phyloP scores from a whole-genome alignment of 2,329 filamentous ascomycete species.

The Pseudofabraea citricarpa region DNA sequence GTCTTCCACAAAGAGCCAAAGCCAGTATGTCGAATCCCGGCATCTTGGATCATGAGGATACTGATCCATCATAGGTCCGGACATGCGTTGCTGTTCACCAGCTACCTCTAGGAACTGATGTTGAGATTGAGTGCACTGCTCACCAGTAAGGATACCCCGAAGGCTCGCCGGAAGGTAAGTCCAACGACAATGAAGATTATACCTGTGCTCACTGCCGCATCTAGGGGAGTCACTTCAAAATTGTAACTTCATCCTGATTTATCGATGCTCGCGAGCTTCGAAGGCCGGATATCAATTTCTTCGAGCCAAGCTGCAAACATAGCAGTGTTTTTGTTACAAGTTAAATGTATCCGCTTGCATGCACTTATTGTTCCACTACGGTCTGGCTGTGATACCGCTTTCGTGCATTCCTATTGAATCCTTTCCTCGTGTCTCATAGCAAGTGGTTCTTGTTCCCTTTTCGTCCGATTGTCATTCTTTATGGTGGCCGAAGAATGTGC shows the following conservation, averaged over 20 bases:
- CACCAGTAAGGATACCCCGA: conserved; percentile 23
- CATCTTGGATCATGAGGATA: not conserved
- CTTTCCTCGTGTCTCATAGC: not conserved
- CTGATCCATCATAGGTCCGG: conserved; percentile 28
- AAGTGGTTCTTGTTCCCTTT: not conserved
- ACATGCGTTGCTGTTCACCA: conserved; percentile 48
- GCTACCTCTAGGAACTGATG: conserved; percentile 43
- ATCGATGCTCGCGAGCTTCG: too few relatives aligned
- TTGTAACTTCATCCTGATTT: too few relatives aligned
- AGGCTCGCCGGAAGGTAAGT: not conserved
- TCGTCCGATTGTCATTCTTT: conserved; percentile 8
- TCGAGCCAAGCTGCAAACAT: too few relatives aligned
- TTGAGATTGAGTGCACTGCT: conserved; percentile 49
- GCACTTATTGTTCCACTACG: too few relatives aligned
- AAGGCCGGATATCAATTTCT: too few relatives aligned
- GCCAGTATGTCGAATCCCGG: conserved; percentile 33
- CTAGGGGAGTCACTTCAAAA: too few relatives aligned
- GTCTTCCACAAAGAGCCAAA: conserved; percentile 41
- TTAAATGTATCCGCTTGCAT: too few relatives aligned
- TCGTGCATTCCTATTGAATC: not conserved
- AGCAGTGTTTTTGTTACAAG: too few relatives aligned
- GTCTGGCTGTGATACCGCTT: too few relatives aligned
- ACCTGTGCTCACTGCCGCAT: too few relatives aligned
- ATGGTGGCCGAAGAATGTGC: conserved; percentile 3
- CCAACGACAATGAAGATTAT: too few relatives aligned